Evolutionary conservation across 352 stramenopile genomes (phyloP).

Genomic region (Pythium phragmiticola): DNA sequence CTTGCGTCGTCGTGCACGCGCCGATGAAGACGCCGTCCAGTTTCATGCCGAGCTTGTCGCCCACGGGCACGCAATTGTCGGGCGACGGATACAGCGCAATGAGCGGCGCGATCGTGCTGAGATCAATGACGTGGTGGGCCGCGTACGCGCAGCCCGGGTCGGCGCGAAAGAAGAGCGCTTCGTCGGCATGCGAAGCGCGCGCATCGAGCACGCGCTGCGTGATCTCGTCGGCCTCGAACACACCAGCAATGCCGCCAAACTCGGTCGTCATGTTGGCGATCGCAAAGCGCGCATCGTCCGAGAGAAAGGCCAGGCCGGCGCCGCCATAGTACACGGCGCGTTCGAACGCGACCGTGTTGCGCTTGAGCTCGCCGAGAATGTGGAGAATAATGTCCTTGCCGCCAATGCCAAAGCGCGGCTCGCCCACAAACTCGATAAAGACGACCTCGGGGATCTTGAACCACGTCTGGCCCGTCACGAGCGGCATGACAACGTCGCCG

Average conservation of each 20-base stretch:
- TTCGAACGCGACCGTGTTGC: conserved; percentile 82
- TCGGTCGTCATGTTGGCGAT: conserved; percentile 85
- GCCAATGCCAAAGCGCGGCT: conserved; percentile 66
- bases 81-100: conserved; percentile 78
- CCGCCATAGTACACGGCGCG: conserved; percentile 78
- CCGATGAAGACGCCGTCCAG: conserved; percentile 85
- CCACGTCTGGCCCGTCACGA: conserved; percentile 83
- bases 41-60: conserved; percentile 70
- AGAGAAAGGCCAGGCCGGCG: conserved; percentile 55
- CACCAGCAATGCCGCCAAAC: conserved; percentile 79
- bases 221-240: conserved; percentile 76
- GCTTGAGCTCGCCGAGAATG: conserved; percentile 76
- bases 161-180: conserved; percentile 69
- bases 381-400: conserved; percentile 83
- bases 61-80: conserved; percentile 74
- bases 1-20: conserved; percentile 78
- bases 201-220: conserved; percentile 56
- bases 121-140: conserved; percentile 71
- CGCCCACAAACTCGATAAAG: conserved; percentile 78
- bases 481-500: conserved; percentile 79
- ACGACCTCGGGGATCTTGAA: conserved; percentile 80
- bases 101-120: conserved; percentile 53
- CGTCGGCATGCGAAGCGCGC: conserved; percentile 60
- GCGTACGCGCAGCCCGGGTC: conserved; percentile 73
- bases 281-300: conserved; percentile 78